Conservation (phyloP, 352 stramenopile species). For the Saprolegnia parasitica region DNA sequence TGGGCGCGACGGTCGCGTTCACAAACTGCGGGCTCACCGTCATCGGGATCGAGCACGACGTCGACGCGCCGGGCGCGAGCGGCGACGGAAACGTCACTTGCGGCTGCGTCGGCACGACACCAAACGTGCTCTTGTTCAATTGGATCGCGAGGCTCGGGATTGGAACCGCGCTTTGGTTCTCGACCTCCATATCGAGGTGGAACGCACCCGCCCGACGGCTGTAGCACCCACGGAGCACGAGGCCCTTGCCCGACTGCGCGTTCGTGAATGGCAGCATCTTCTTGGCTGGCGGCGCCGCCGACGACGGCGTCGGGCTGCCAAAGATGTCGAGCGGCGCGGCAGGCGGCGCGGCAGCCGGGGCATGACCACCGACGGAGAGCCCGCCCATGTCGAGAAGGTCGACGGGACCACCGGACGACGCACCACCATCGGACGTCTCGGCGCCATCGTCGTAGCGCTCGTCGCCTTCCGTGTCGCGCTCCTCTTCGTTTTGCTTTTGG, state of each 20-base stretch:
- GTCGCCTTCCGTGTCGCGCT: constrained; percentile 48
- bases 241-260: constrained; percentile 80
- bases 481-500: constrained; percentile 60
- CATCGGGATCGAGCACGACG: constrained; percentile 70
- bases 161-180: constrained; percentile 87
- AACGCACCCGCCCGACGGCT: constrained; percentile 58
- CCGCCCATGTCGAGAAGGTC: constrained; percentile 82
- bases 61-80: constrained; percentile 62
- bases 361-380: constrained; percentile 61
- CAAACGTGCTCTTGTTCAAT: constrained; percentile 98
- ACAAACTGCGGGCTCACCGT: constrained; percentile 74
- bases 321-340: constrained; percentile 75
- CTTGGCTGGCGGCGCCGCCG: constrained; percentile 44
- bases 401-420: constrained; percentile 36
- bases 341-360: constrained; percentile 37
- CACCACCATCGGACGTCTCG: constrained; percentile 28
- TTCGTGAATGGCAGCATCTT: constrained; percentile 60
- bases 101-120: constrained; percentile 89
- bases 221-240: constrained; percentile 84
- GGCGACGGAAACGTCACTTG: constrained; percentile 78
- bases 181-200: constrained; percentile 65
- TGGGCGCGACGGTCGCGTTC: constrained; percentile 64
- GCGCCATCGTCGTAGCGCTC: constrained; percentile 46
- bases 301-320: constrained; percentile 40
- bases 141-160: constrained; percentile 92